Evolutionary conservation across 352 stramenopile genomes (phyloP).

Genomic region (Phytophthora parvispora): DNA sequence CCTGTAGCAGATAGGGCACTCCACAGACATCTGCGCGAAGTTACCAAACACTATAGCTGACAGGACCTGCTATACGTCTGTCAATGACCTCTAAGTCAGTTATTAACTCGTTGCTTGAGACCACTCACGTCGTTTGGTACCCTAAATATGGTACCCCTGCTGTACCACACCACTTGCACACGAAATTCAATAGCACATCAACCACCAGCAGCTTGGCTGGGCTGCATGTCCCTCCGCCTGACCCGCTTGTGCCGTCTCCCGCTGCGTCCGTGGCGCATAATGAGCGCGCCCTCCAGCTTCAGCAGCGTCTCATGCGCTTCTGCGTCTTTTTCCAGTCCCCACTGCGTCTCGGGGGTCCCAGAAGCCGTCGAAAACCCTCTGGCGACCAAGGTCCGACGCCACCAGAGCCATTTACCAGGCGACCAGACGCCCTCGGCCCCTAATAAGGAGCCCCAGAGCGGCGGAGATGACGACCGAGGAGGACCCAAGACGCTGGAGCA

Average conservation of each 20-base stretch:
- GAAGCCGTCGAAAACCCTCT: conserved; percentile 11
- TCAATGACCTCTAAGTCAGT: too few relatives aligned
- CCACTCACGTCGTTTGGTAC: too few relatives aligned
- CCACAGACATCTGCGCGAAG: too few relatives aligned
- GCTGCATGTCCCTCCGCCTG: conserved; percentile 30
- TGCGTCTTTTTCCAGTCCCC: conserved; percentile 8
- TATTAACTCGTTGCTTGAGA: too few relatives aligned
- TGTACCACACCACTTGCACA: conserved; percentile 13
- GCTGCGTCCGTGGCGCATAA: conserved; percentile 10
- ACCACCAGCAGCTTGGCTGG: conserved; percentile 10
- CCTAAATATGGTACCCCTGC: not conserved
- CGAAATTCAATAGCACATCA: conserved; percentile 14
- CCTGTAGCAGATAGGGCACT: too few relatives aligned
- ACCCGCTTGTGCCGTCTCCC: conserved; percentile 15
- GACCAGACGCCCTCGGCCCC: conserved; percentile 3
- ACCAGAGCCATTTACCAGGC: conserved; percentile 61
- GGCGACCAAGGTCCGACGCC: conserved; percentile 43
- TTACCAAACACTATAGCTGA: too few relatives aligned
- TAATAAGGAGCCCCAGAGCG: not conserved
- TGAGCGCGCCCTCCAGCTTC: conserved; percentile 20
- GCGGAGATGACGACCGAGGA: conserved; percentile 43
- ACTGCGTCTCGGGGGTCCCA: not conserved
- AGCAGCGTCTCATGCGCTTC: not conserved
- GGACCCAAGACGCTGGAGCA: conserved; percentile 64
- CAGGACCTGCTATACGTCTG: too few relatives aligned